phyloP scores from a whole-genome alignment of 2,329 filamentous ascomycete genomes.

The Pseudovirgaria hyperparasitica region DNA sequence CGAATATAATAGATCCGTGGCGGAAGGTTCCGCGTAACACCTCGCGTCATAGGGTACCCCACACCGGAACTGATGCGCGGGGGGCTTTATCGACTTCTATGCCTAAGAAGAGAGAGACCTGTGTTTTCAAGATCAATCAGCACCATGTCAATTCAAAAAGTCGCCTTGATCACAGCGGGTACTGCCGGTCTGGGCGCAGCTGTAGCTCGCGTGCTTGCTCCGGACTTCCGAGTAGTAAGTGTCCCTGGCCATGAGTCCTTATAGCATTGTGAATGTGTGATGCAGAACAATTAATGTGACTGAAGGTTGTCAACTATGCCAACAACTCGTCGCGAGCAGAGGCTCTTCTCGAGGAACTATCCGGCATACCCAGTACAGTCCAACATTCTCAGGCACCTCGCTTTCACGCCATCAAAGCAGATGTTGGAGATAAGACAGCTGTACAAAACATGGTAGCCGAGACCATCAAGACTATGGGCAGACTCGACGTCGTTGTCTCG shows the following conservation, averaged over 20 bases:
- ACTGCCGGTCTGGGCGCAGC: constrained; percentile 37
- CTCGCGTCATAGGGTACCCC: too few relatives aligned
- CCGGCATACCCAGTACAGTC: constrained; percentile 20
- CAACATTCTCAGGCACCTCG: constrained; percentile 17
- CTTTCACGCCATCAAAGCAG: constrained; percentile 32
- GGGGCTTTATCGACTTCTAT: too few relatives aligned
- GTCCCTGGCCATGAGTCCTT: not conserved
- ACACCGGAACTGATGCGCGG: too few relatives aligned
- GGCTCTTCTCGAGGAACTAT: constrained; percentile 28
- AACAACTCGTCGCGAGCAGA: constrained; percentile 30
- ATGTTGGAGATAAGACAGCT: constrained; percentile 29
- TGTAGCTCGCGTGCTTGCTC: constrained; percentile 32
- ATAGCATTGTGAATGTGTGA: not conserved
- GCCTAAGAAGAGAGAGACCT: too few relatives aligned
- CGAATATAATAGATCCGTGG: too few relatives aligned
- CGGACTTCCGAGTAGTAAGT: constrained; percentile 33
- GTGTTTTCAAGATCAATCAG: constrained; percentile 1
- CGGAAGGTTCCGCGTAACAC: too few relatives aligned
- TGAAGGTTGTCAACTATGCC: constrained; percentile 34
- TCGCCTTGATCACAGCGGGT: constrained; percentile 35
- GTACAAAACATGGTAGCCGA: constrained; percentile 31
- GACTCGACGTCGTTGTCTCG: constrained; percentile 34
- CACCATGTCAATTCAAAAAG: constrained; percentile 27
- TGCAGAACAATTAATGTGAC: constrained; percentile 1
- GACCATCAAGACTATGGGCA: constrained; percentile 31